These are phyloP conservation scores for Miamiensis avidus DNA, from an alignment of 169 alveolate genomes.

Conservation along the genomic window DNA sequence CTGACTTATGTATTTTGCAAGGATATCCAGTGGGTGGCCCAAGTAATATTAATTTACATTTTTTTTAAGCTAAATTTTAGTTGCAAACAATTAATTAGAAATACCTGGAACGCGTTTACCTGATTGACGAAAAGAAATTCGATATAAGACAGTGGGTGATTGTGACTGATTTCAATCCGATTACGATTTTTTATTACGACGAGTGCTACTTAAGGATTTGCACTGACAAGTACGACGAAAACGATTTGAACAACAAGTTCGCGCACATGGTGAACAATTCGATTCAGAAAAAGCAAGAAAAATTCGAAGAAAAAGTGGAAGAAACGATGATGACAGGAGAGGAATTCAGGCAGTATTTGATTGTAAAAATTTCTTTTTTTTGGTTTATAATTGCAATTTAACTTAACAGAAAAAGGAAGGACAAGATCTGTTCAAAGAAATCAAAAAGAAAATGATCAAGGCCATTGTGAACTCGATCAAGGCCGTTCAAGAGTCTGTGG, in stretches of 20 bases:
- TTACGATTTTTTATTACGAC: slow-evolving; percentile 60
- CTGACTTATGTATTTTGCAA: slow-evolving; percentile 28
- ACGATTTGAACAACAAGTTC: slow-evolving; percentile 54
- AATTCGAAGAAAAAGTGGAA: slow-evolving; percentile 14
- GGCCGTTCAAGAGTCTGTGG: slow-evolving; percentile 60
- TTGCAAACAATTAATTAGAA: slow-evolving; percentile 3
- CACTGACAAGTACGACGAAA: slow-evolving; percentile 48
- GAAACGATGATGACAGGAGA: slow-evolving; percentile 20
- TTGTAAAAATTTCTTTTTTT: neutral
- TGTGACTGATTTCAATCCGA: slow-evolving; percentile 64
- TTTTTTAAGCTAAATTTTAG: neutral
- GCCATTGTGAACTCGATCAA: slow-evolving; percentile 67
- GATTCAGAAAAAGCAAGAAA: slow-evolving; percentile 6
- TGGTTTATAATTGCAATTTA: neutral
- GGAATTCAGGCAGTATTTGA: slow-evolving; percentile 6
- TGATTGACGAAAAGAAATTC: slow-evolving; percentile 57
- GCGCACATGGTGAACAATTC: slow-evolving; percentile 68
- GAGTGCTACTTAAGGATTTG: slow-evolving; percentile 65
- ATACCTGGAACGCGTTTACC: slow-evolving; percentile 45
- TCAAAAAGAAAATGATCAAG: slow-evolving; percentile 62
- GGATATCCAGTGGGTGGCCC: slow-evolving; percentile 31
- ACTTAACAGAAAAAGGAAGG: slow-evolving; percentile 8
- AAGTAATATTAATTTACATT: neutral
- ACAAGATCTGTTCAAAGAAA: slow-evolving; percentile 51
- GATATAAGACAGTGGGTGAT: slow-evolving; percentile 65